phyloP scores from a whole-genome alignment of 2,329 filamentous ascomycete genomes.

The Alternaria arbusti region DNA sequence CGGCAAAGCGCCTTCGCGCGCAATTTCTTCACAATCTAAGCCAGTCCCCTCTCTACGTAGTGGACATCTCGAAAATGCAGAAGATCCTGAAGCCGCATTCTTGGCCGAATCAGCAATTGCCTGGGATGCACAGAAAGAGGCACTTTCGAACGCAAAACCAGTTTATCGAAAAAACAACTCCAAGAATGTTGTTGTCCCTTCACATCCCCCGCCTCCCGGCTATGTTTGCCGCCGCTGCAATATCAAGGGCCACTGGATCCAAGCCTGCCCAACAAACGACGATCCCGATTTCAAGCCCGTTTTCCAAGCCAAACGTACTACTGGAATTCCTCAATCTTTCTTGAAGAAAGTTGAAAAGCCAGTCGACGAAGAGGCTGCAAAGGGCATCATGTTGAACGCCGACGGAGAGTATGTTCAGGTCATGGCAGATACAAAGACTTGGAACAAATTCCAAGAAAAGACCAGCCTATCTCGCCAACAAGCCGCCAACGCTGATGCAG shows the following conservation, averaged over 20 bases:
- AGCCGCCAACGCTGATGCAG: constrained; percentile 76
- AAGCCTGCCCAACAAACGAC: constrained; percentile 97
- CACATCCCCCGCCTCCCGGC: constrained; percentile 89
- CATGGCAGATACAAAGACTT: constrained; percentile 91
- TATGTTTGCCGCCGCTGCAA: constrained; percentile 97
- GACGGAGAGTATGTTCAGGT: constrained; percentile 98
- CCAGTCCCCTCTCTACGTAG: too few relatives aligned
- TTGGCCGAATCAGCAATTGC: constrained; percentile 88
- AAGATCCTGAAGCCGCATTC: constrained; percentile 92
- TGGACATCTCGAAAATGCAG: constrained; percentile 44
- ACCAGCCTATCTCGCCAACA: constrained; percentile 84
- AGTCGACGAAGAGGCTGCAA: constrained; percentile 80
- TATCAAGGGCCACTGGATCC: constrained; percentile 99
- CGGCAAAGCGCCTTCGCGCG: constrained; percentile 71
- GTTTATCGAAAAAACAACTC: constrained; percentile 46
- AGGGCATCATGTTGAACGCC: constrained; percentile 95
- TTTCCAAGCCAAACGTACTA: constrained; percentile 92
- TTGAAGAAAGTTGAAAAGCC: constrained; percentile 95
- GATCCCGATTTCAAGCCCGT: constrained; percentile 95
- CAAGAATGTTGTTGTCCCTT: constrained; percentile 80
- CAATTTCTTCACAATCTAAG: too few relatives aligned
- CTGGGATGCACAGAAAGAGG: constrained; percentile 91
- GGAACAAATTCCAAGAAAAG: constrained; percentile 97
- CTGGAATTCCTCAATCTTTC: constrained; percentile 94
- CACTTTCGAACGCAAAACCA: constrained; percentile 74